Evolutionary conservation across 1,284 basidiomycete species (phyloP).

Genomic region (Retiboletus fuscus): DNA sequence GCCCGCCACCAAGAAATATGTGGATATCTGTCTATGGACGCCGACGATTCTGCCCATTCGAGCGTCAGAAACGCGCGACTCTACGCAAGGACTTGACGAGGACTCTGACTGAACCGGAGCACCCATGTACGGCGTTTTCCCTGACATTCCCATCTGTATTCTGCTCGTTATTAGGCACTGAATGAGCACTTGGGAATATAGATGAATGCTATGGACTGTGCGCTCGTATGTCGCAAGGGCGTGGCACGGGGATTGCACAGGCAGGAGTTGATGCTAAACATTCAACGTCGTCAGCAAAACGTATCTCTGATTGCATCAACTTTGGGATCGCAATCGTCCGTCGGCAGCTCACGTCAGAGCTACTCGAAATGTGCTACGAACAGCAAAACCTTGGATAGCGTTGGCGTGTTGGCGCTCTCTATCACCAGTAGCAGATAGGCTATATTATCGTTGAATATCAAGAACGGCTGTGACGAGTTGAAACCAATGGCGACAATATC

Average conservation of each 20-base stretch:
- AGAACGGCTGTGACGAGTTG: slow-evolving; percentile 6
- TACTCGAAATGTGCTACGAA: not conserved
- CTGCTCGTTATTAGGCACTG: too few species aligned
- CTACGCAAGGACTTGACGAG: too few species aligned
- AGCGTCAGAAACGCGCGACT: not conserved
- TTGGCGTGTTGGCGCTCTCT: not conserved
- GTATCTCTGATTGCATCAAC: not conserved
- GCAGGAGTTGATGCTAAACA: not conserved
- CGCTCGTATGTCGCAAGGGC: too few species aligned
- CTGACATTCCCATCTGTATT: too few species aligned
- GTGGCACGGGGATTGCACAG: not conserved
- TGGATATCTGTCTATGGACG: slow-evolving; percentile 7
- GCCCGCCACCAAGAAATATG: not conserved
- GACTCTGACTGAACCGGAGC: too few species aligned
- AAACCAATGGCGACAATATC: slow-evolving; percentile 1
- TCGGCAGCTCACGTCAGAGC: not conserved
- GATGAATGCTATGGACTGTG: too few species aligned
- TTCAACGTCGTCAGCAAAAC: not conserved
- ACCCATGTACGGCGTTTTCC: too few species aligned
- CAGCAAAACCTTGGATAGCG: not conserved
- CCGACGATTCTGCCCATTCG: not conserved
- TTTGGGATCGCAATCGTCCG: not conserved
- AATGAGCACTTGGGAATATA: too few species aligned
- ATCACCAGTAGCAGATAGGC: slow-evolving; percentile 9
- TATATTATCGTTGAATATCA: slow-evolving; percentile 4